Evolutionary conservation across 1,139 yeast genomes (phyloP), one percentile per base, ranked within the genome.

Genomic region (Wickerhamiella pararugosa): DNA sequence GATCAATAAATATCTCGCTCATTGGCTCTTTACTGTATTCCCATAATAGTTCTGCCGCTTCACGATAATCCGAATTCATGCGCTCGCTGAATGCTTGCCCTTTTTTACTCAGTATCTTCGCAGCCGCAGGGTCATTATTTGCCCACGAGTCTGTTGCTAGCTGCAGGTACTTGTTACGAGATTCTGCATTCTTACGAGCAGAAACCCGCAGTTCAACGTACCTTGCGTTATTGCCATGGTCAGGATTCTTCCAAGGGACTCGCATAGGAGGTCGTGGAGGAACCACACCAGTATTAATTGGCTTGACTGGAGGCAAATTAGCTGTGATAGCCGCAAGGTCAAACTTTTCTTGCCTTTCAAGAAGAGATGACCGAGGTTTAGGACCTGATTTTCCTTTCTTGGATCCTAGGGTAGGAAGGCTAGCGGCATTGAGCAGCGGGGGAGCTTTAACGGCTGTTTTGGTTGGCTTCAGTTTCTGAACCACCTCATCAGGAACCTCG

Each of bases 71-170:
- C 4, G 49, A 51, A 21, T 53, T 47, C 61, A 59, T 59, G 29
- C 46, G 42, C 10, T 45, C 50, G 40, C 59, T 54, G 37, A 53
- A 54, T 15, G 42, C 46, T 39, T 59, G 63, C 15, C 63, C 69
- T 47, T 62, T 62, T 21, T 55, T 56, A 44, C 66, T 62, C 39
- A 60, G 47, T 33, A 53, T 48, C 32, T 62, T 61, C 6, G 70
- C 67, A n/a, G 54, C 54, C 1, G 54, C 62, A 1, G 65, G 59
- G 39, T 63, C 56, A 45, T 65, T 65, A 5, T 48, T 35, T 28
- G 53, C 50, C 66, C 67, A 65, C 25, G 60, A 51, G 7, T 57
- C 58, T 0, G 66, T 64, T 0, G 68, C 65, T 45, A 60, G 49
- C 32, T 59, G 60, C 2, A 66, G 59, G 46, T 55, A 59, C 47